phyloP scores from a whole-genome alignment of 257 asterid genomes.

The Cynanchum wilfordii region DNA sequence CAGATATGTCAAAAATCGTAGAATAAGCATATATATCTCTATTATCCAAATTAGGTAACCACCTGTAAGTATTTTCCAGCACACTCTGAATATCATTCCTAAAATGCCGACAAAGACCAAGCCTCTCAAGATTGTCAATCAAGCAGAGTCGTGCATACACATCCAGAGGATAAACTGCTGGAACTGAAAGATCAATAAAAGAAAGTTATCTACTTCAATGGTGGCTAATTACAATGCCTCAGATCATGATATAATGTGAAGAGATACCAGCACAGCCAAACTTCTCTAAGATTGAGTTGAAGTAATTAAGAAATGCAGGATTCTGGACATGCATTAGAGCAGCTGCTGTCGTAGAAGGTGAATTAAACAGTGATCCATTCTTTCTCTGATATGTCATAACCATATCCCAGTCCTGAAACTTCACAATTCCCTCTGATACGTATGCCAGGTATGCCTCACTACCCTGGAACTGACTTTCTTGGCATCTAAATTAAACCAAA shows the following conservation, averaged over 20 bases:
- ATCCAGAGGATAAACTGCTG: constrained; percentile 60
- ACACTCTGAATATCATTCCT: constrained; percentile 45
- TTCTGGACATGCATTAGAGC: constrained; percentile 47
- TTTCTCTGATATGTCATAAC: constrained; percentile 62
- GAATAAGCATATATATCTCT: neutral
- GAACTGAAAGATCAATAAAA: constrained; percentile 43
- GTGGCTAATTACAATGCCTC: neutral
- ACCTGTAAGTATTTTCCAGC: constrained; percentile 77
- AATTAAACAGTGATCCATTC: constrained; percentile 86
- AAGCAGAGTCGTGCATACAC: constrained; percentile 45
- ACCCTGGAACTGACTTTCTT: constrained; percentile 33
- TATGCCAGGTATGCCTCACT: constrained; percentile 55
- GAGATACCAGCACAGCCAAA: constrained; percentile 65
- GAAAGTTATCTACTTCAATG: constrained; percentile 1
- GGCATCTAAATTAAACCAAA: constrained; percentile 30
- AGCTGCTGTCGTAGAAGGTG: constrained; percentile 89
- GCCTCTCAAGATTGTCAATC: constrained; percentile 58
- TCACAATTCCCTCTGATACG: constrained; percentile 65
- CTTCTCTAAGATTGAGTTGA: constrained; percentile 40
- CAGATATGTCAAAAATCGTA: neutral
- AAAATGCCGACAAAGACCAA: constrained; percentile 71
- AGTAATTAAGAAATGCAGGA: constrained; percentile 60
- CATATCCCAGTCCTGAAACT: constrained; percentile 52
- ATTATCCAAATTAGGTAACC: constrained; percentile 10
- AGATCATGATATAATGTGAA: neutral